Percentiles rank a stretch among this genome's conserved stretches.
Evolutionary conservation across 1,139 yeast species (phyloP).

Genomic region (Geotrichum klebahnii): DNA sequence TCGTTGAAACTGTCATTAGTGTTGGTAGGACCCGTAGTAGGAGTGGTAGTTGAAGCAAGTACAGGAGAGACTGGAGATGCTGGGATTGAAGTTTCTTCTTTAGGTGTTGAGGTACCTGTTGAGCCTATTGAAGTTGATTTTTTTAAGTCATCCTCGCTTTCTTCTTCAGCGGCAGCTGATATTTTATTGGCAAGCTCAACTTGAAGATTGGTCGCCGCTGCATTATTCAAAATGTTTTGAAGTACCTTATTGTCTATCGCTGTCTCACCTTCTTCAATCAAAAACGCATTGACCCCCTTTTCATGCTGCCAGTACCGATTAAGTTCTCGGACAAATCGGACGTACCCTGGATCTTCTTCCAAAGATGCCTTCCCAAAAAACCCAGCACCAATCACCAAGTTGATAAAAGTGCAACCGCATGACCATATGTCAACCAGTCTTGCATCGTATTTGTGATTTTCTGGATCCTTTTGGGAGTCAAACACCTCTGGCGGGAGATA

Average conservation of each 20-base stretch:
- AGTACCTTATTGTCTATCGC: conserved; percentile 12
- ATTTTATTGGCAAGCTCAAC: conserved; percentile 6
- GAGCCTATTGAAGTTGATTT: conserved; percentile 13
- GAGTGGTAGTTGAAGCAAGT: conserved; percentile 10
- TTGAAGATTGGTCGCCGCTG: conserved; percentile 1
- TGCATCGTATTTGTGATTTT: conserved; percentile 59
- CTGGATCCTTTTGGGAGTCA: conserved; percentile 29
- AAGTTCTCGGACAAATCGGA: conserved; percentile 26
- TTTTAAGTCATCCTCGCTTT: conserved; percentile 1
- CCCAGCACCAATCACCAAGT: conserved; percentile 51
- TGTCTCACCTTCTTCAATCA: conserved; percentile 17
- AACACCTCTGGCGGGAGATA: conserved; percentile 88
- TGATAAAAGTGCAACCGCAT: conserved; percentile 86
- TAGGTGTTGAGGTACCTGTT: too few species aligned
- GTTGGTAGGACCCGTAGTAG: conserved; percentile 12
- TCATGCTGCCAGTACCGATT: conserved; percentile 64
- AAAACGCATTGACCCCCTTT: conserved; percentile 29
- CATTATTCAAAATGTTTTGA: conserved; percentile 11
- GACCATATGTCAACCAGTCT: conserved; percentile 85
- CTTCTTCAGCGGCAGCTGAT: conserved; percentile 4
- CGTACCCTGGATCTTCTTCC: conserved; percentile 31
- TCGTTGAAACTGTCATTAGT: neutral
- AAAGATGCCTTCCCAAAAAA: conserved; percentile 35
- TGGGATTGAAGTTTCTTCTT: too few species aligned
- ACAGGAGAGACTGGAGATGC: too few species aligned